phyloP scores from a whole-genome alignment of 2,329 filamentous ascomycete species.

The Chrysoporthe puriensis region DNA sequence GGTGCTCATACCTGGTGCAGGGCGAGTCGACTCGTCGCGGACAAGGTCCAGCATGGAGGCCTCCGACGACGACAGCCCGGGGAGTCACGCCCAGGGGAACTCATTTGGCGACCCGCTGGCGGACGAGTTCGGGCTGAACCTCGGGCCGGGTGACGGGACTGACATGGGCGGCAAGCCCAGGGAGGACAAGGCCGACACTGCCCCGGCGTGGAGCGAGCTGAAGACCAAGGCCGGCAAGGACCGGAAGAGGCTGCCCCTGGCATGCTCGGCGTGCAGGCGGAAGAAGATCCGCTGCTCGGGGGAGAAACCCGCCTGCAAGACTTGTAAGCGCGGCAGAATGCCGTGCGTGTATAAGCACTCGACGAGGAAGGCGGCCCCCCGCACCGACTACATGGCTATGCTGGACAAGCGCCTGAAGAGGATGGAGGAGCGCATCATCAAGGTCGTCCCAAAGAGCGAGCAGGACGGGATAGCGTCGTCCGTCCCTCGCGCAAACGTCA shows the following conservation, averaged over 20 bases:
- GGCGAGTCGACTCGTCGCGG: conserved; percentile 30
- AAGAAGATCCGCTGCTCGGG: conserved; percentile 99
- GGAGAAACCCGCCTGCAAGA: conserved; percentile 96
- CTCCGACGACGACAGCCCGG: conserved; percentile 51
- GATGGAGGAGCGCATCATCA: conserved; percentile 98
- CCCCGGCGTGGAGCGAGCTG: conserved; percentile 77
- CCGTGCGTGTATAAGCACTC: conserved; percentile 98
- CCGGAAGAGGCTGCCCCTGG: conserved; percentile 86
- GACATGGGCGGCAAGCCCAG: conserved; percentile 57
- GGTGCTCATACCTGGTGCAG: conserved; percentile 41
- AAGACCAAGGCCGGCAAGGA: conserved; percentile 96
- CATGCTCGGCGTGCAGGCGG: conserved; percentile 91
- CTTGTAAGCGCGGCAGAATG: conserved; percentile 88
- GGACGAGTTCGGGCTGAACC: conserved; percentile 62
- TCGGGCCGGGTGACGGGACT: conserved; percentile 53
- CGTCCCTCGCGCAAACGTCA: conserved; percentile 81
- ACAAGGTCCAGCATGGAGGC: conserved; percentile 40
- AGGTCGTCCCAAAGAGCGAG: conserved; percentile 87
- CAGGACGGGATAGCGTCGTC: conserved; percentile 64
- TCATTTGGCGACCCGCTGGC: conserved; percentile 56
- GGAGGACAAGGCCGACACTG: conserved; percentile 61
- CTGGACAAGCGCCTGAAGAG: conserved; percentile 91
- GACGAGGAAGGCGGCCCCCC: conserved; percentile 86
- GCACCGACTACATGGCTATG: conserved; percentile 99
- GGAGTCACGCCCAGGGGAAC: conserved; percentile 47